Conservation (phyloP, 306 rosid species). For the Quercus engelmannii region DNA sequence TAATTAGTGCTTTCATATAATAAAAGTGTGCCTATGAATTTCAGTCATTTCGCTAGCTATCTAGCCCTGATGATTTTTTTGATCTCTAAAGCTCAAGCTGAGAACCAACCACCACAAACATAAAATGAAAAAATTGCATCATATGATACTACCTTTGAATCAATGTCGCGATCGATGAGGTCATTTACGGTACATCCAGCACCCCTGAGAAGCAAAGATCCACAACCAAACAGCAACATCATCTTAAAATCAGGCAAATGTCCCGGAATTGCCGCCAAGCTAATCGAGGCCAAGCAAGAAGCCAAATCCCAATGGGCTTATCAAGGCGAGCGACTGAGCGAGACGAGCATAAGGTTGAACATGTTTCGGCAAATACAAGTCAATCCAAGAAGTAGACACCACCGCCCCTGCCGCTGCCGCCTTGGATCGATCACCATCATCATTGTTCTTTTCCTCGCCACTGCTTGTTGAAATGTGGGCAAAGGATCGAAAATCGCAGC, state of each 20-base stretch:
- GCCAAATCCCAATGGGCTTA: slow-evolving; percentile 93
- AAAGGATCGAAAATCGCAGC: slow-evolving; percentile 31
- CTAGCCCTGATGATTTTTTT: no score
- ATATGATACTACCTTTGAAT: slow-evolving; percentile 45
- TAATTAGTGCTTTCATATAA: no score
- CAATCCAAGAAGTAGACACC: slow-evolving; percentile 54
- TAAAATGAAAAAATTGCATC: neutral
- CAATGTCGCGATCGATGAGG: slow-evolving; percentile 82
- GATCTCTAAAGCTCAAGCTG: neutral
- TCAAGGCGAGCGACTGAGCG: slow-evolving; percentile 95
- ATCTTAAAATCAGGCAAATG: slow-evolving; percentile 78
- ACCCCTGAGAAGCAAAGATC: slow-evolving; percentile 83
- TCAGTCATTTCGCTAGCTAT: no score
- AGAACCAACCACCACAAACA: neutral
- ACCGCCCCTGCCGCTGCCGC: no score
- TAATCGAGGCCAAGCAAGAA: slow-evolving; percentile 92
- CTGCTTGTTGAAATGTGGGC: slow-evolving; percentile 41
- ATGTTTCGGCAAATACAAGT: slow-evolving; percentile 53
- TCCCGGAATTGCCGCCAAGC: slow-evolving; percentile 77
- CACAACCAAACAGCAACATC: slow-evolving; percentile 70
- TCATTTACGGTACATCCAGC: slow-evolving; percentile 90
- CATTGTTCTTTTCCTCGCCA: slow-evolving; percentile 19
- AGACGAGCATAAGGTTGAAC: slow-evolving; percentile 76
- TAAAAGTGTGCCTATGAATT: no score
- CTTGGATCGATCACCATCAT: slow-evolving; percentile 12